phyloP scores from a whole-genome alignment of 2,329 filamentous ascomycete genomes.

The Chaetomiaceae sp. region DNA sequence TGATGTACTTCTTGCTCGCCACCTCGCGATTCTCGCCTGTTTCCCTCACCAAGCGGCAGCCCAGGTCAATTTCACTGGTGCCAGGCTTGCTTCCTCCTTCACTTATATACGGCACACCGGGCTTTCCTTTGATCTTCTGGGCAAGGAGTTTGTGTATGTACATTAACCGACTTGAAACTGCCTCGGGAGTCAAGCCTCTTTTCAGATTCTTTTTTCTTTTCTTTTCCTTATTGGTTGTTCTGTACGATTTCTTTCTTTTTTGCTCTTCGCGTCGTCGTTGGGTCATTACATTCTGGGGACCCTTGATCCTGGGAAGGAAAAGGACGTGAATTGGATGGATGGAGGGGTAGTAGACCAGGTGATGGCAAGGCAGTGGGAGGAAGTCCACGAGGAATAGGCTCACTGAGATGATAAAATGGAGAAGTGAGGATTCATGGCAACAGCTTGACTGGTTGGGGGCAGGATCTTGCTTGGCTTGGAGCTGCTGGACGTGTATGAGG shows the following conservation, averaged over 20 bases:
- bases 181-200: conserved; percentile 14
- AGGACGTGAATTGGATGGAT: conserved; percentile 7
- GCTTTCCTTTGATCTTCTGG: conserved; percentile 17
- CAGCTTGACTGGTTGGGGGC: too few species aligned
- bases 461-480: neutral
- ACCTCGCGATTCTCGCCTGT: neutral
- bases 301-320: neutral
- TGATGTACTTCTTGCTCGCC: too few species aligned
- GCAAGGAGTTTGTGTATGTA: conserved; percentile 25
- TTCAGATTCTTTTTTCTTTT: neutral
- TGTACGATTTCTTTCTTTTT: conserved; percentile 2
- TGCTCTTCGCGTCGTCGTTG: neutral
- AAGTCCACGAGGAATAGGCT: neutral
- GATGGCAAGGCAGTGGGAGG: neutral
- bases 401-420: neutral
- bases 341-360: neutral
- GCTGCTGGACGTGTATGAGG: too few species aligned
- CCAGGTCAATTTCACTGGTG: neutral
- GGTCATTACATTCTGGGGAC: neutral
- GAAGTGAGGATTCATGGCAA: neutral
- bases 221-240: neutral
- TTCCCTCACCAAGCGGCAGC: neutral
- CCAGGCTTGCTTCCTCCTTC: neutral
- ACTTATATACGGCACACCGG: conserved; percentile 10
- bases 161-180: conserved; percentile 17